Conservation (phyloP, 192 early-diverging fungal genomes). For the Coemansia sp. region DNA sequence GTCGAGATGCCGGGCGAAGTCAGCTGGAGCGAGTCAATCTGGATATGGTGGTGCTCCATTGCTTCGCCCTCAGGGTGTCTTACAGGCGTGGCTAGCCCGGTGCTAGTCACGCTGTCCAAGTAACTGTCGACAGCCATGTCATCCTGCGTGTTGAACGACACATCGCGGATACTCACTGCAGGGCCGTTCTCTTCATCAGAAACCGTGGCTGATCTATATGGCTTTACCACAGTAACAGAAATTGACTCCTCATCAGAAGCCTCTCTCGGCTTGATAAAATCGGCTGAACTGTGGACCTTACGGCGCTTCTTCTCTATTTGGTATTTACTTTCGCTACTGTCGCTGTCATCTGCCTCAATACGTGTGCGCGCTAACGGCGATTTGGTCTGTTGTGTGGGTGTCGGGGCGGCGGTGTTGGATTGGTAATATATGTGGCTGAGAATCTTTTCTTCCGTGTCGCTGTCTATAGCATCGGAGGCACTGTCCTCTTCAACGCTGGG, state of each 20-base stretch:
- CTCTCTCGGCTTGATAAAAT: constrained; percentile 5
- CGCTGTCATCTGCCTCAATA: constrained; percentile 1
- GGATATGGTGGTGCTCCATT: constrained; percentile 40
- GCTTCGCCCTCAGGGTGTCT: not conserved
- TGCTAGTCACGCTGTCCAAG: constrained; percentile 30
- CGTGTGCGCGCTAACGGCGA: not conserved
- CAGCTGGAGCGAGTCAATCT: constrained; percentile 27
- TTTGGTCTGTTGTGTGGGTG: not conserved
- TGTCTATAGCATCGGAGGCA: constrained; percentile 42
- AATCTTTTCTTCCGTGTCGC: constrained; percentile 50
- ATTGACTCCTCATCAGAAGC: constrained; percentile 16
- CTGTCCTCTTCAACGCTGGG: not conserved
- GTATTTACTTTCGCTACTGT: constrained; percentile 39
- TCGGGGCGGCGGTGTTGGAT: not conserved
- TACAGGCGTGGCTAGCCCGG: constrained; percentile 20
- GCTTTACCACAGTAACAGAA: constrained; percentile 25
- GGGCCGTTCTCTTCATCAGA: constrained; percentile 16
- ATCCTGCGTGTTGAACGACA: constrained; percentile 36
- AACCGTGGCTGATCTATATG: constrained; percentile 29
- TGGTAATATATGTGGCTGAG: constrained; percentile 52
- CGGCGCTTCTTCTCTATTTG: constrained; percentile 23
- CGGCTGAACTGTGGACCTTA: not conserved
- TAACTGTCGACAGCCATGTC: constrained; percentile 31
- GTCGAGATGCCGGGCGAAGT: not conserved
- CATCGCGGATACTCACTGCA: not conserved